Evolutionary conservation across 1,284 basidiomycete species (phyloP), one percentile per base, ranked within the genome.

Genomic region (Ganoderma leucocontextum): DNA sequence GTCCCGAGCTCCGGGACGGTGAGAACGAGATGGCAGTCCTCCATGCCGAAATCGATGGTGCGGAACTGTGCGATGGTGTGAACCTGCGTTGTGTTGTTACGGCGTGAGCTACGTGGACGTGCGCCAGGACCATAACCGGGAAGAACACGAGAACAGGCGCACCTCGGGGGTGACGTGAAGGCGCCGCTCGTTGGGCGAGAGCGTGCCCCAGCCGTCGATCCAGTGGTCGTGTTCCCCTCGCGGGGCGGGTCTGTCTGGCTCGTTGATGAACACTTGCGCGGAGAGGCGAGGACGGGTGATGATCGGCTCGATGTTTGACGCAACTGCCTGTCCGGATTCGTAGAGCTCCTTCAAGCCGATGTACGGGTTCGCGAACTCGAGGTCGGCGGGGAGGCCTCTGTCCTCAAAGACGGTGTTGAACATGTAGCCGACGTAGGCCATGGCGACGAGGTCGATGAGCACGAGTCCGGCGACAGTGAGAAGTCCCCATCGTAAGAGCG

Each of bases 1-100:
- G 41, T 17, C 6, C 33, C 19, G 17, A 19, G 39, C 12, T 8
- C 44, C 15, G 60, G 60, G 19, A 47, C 1, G n/a, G 41, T 19
- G 33, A 62, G 9, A 17, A 62, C 44, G 44, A 62, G 66, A 58
- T 68, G 64, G 60, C 60, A 75, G n/a, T 62, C 60, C 58, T 75
- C 74, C 74, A 75, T 75, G 38, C 74, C 74, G 44, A 57, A 75
- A 67, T 75, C 74, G 25, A 72, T 67, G 29, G 68, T 66, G 36
- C 72, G 67, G 61, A 75, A 74, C 58, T 75, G 74, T 2, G 63
- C 63, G 61, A 75, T 64, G 17, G 69, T 69, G 62, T 61, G 62
- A 10, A 49, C 47, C 47, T 49, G 22, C 10, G 12, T 4, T 25
- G 22, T 4, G 47, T 13, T 22, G 22, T 25, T 49, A 49, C 22